Base-by-base conservation (phyloP, 2,329 filamentous ascomycete species). In the Davidsoniella virescens region DNA sequence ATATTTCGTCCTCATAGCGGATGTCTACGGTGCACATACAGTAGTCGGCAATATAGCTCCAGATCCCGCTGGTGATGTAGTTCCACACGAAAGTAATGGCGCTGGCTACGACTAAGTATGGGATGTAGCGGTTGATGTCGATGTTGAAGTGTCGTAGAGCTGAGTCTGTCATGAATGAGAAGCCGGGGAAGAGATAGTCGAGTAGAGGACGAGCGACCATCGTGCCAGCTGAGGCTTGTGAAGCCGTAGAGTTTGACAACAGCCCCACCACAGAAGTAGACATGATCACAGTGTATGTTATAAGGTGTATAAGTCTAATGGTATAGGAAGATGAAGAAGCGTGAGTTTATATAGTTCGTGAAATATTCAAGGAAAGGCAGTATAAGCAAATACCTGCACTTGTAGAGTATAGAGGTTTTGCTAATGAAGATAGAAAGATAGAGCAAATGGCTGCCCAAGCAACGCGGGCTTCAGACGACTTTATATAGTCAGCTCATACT, bases 1-100 rank as follows among this genome's bases (percentile, higher is more conserved):
- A 85, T 51, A 82, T 75, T 60, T 85, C 81, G 57, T 86, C 82
- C 52, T 84, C 79, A 25, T 75, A 71, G 42, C 78, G 72, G 38
- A 86, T 74, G 56, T 80, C 75, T 16, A 80, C 79, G 1, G 72
- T 75, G 2, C 76, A 81, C 68, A 82, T 78, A 56, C 81, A 71
- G 57, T 82, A 66, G 5, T 64, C 57, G 40, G 73, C 67, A 26
- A 79, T 55, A 38, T 71, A 61, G 1, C 62, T 59, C 65, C 67
- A 72, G 10, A 75, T 52, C 56, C 69, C 71, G 2, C 65, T 61
- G 49, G 64, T 69, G 42, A 73, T 59, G 56, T 80, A 80, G 54
- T 68, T 68, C 65, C 72, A 72, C 8, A 65, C 65, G 14, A 78
- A 69, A 4, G 64, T 67, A 10, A 75, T 52, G 20, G 69, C 65